Evolutionary conservation across 768 basidiomycete species (phyloP).

Genomic region (Trametes elegans): DNA sequence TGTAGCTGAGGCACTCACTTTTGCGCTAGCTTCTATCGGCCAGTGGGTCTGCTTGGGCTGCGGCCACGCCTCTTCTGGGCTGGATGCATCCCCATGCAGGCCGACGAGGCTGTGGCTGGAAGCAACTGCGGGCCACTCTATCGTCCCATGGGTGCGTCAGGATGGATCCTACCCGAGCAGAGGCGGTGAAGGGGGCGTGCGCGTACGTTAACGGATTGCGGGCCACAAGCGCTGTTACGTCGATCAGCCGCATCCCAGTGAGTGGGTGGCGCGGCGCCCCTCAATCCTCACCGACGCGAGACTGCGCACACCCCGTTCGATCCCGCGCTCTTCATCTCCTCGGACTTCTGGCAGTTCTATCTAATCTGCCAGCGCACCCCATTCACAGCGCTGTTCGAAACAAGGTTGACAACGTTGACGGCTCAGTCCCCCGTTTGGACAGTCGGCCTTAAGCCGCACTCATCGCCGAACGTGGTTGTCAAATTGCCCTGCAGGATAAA

Average conservation of each 20-base stretch:
- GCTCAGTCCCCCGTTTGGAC: too few relatives aligned
- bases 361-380: too few relatives aligned
- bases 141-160: background rate
- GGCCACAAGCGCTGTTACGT: constrained; percentile 1
- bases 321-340: background rate
- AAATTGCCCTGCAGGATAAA: too few relatives aligned
- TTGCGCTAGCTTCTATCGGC: background rate
- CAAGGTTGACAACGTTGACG: too few relatives aligned
- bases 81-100: background rate
- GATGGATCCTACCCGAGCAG: too few relatives aligned
- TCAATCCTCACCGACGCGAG: background rate
- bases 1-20: background rate
- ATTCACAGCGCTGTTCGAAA: too few relatives aligned
- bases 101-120: background rate
- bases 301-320: background rate
- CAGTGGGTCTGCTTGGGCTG: background rate
- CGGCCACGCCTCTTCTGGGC: background rate
- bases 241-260: background rate
- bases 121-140: background rate
- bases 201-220: background rate
- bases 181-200: background rate
- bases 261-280: background rate
- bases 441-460: too few relatives aligned
- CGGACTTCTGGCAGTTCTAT: too few relatives aligned
- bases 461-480: too few relatives aligned